A percentile compares a stretch with the other conserved stretches of the same genome.
These are phyloP conservation scores for Hypomyces rosellus DNA, from an alignment of 2,329 filamentous ascomycete species.

Conservation along the genomic window DNA sequence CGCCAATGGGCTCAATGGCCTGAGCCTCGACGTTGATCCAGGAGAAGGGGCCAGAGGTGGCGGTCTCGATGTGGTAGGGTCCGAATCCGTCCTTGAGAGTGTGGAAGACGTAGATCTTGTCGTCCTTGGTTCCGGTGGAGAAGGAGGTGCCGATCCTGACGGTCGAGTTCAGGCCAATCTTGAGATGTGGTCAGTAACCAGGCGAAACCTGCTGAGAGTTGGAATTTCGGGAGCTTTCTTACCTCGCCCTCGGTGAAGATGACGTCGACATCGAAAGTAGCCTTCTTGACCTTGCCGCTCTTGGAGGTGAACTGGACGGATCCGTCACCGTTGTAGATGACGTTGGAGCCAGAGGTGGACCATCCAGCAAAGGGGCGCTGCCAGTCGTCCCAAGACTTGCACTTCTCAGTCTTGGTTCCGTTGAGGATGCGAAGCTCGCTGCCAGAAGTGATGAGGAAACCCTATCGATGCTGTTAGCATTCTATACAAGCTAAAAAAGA, in stretches of 20 bases:
- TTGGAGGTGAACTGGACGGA: not conserved
- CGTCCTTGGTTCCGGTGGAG: not conserved
- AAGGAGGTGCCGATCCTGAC: not conserved
- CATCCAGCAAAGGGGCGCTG: not conserved
- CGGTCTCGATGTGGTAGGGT: not conserved
- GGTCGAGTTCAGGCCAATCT: not conserved
- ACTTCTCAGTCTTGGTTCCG: too few relatives aligned
- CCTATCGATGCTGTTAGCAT: not conserved
- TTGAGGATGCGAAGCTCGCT: too few relatives aligned
- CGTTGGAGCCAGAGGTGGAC: constrained; percentile 3
- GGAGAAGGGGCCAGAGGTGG: not conserved
- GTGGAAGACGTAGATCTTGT: not conserved
- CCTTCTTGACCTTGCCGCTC: not conserved
- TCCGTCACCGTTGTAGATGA: constrained; percentile 3
- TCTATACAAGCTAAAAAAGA: not conserved
- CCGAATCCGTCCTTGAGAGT: constrained; percentile 1
- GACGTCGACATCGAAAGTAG: not conserved
- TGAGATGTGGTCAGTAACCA: not conserved
- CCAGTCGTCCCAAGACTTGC: too few relatives aligned
- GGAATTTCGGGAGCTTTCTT: too few relatives aligned
- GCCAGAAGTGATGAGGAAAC: too few relatives aligned
- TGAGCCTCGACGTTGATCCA: not conserved
- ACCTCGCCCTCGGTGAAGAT: not conserved
- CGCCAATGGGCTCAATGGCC: constrained; percentile 3
- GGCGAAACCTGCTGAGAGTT: not conserved